phyloP scores from a whole-genome alignment of 1,139 yeast species.

The Magnusiomyces tetraspermus region DNA sequence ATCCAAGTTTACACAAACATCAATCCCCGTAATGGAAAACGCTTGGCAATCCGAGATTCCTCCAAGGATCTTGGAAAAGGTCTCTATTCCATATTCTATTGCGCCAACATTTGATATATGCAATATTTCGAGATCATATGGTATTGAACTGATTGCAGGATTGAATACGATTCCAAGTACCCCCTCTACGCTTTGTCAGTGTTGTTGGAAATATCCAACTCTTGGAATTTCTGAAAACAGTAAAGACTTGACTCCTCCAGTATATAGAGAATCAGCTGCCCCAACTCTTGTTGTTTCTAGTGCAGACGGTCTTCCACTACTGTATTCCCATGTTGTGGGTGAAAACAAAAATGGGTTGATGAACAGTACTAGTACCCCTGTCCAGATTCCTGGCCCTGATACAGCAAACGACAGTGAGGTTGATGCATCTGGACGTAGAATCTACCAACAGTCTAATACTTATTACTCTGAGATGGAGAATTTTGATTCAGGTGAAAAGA shows the following conservation, averaged over 20 bases:
- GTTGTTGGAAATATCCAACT: constrained; percentile 18
- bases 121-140: constrained; percentile 45
- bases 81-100: constrained; percentile 41
- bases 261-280: neutral
- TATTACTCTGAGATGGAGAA: constrained; percentile 14
- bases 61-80: constrained; percentile 25
- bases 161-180: constrained; percentile 30
- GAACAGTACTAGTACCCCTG: neutral
- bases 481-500: constrained; percentile 12
- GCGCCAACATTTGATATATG: constrained; percentile 52
- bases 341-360: neutral
- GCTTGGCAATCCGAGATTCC: constrained; percentile 20
- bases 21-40: constrained; percentile 11
- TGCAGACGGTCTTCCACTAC: constrained; percentile 7
- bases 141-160: constrained; percentile 39
- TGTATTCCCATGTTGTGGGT: constrained; percentile 14
- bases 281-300: neutral
- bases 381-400: neutral
- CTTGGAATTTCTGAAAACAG: constrained; percentile 14
- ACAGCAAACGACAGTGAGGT: neutral
- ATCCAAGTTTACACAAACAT: neutral
- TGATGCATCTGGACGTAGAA: constrained; percentile 13
- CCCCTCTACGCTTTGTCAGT: constrained; percentile 19
- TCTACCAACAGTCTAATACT: constrained; percentile 9
- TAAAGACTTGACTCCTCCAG: neutral